These are phyloP conservation scores for Viola pubescens DNA, from an alignment of 441 rosid genomes.

Conservation along the genomic window DNA sequence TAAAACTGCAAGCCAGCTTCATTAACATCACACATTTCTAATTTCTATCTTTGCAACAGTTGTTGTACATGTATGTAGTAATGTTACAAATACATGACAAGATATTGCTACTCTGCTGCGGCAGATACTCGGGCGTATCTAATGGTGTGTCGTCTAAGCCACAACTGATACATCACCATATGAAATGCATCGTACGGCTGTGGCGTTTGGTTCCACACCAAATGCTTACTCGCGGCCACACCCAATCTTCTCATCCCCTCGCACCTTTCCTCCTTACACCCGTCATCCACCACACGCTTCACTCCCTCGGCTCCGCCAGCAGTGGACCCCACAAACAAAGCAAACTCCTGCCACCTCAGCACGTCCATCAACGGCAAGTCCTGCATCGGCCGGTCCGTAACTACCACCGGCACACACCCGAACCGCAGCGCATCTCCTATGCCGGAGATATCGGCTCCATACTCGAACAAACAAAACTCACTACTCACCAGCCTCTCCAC, in stretches of 20 bases:
- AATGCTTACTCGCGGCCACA: conserved; percentile 30
- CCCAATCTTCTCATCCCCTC: conserved; percentile 33
- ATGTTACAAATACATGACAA: too few species aligned
- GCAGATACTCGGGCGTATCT: conserved; percentile 24
- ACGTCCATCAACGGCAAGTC: conserved; percentile 49
- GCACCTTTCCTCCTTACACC: conserved; percentile 22
- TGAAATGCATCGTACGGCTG: conserved; percentile 47
- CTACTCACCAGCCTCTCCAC: conserved; percentile 23
- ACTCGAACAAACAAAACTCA: conserved; percentile 43
- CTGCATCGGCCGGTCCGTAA: conserved; percentile 47
- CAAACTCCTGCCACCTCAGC: conserved; percentile 43
- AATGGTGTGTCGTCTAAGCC: conserved; percentile 47
- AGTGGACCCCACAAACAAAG: conserved; percentile 29
- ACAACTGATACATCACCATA: conserved; percentile 47
- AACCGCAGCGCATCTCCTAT: conserved; percentile 37
- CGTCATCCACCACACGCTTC: conserved; percentile 27
- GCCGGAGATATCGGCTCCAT: conserved; percentile 30
- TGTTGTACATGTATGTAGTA: too few species aligned
- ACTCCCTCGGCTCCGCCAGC: conserved; percentile 21
- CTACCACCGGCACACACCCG: conserved; percentile 47
- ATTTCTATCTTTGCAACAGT: too few species aligned
- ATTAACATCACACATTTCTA: too few species aligned
- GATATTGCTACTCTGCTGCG: too few species aligned
- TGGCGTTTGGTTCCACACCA: conserved; percentile 39
- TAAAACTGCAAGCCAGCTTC: too few species aligned